Base-by-base conservation (phyloP, 2,329 filamentous ascomycete species). In the Pestalotiopsis sp. region DNA sequence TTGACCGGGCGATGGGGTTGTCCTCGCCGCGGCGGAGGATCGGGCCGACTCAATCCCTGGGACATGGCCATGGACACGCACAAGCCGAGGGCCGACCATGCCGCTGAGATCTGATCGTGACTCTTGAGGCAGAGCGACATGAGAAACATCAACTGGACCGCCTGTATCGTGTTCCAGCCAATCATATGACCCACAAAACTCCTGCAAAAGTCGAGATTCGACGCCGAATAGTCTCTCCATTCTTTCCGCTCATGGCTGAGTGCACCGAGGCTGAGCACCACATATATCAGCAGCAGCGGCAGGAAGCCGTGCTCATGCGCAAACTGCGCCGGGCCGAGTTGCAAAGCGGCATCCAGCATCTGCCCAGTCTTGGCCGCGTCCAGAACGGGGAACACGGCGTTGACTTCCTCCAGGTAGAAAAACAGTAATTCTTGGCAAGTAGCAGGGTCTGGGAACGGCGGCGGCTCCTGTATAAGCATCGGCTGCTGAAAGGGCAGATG, bases 51-150 rank as follows among this genome's bases (percentile, higher is more conserved):
- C 52, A 68, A 41, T n/a, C 66, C 66, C 31, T 65, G 27, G 20
- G 68, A 63, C 59, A 57, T 58, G 13, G 62, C 68, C 63, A 69
- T 66, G 13, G 66, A 66, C 2, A 68, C 63, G 63, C 68, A 69
- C 17, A 68, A 17, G 2, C 55, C 59, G 6, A 62, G 41, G 36
- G 63, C 65, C 12, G 67, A 63, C 66, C 66, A 68, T 12, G 68
- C 52, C 5, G 68, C 57, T 6, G 68, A 63, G 9, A 69, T 68
- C 38, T 66, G 59, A 12, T 69, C 68, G 31, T 62, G 55, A 17
- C 36, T 41, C 39, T 67, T 38, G 12, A 69, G 66, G 14, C 61
- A 63, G 6, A 69, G 58, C 13, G 68, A 60, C 17, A 69, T 20
- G 41, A 69, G 55, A 25, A 69, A 66, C 25, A 68, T 38, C 11